A percentile compares a stretch with the other conserved stretches of the same genome.
Conservation (phyloP, 371 early-diverging fungal species). For the Mortierella sp. region DNA sequence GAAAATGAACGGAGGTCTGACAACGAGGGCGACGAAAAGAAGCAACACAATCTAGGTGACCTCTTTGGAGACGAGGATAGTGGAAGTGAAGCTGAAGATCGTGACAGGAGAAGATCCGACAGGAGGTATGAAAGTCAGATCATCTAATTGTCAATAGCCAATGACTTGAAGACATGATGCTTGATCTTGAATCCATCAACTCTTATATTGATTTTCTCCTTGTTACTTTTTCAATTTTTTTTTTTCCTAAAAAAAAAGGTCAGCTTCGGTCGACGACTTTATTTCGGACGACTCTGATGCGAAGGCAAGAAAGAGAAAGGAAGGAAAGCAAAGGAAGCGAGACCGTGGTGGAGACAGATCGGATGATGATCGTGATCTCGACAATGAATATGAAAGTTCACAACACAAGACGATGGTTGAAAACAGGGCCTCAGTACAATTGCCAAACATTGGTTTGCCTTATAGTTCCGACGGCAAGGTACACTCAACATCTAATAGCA, state of each 20-base stretch:
- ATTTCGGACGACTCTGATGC: conserved; percentile 48
- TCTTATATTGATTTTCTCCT: no score
- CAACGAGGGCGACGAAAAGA: neutral
- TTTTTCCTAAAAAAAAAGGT: conserved; percentile 17
- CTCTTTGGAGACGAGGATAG: conserved; percentile 49
- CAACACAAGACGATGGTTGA: conserved; percentile 32
- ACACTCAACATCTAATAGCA: neutral
- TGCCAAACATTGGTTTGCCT: conserved; percentile 49
- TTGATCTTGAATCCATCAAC: no score
- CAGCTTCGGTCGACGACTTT: conserved; percentile 35
- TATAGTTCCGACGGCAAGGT: conserved; percentile 45
- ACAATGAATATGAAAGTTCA: conserved; percentile 32
- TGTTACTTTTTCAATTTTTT: no score
- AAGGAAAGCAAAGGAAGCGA: conserved; percentile 41
- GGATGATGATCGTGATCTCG: conserved; percentile 40
- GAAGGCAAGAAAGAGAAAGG: conserved; percentile 32
- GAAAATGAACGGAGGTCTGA: conserved; percentile 25
- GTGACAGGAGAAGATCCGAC: conserved; percentile 3
- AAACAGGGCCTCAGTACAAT: conserved; percentile 36
- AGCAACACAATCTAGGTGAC: conserved; percentile 25
- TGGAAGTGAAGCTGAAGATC: conserved; percentile 37
- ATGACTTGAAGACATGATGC: no score
- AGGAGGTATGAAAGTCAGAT: conserved; percentile 25
- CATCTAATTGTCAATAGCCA: no score
- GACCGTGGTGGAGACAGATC: conserved; percentile 28